Evolutionary conservation across 306 rosid species (phyloP), one percentile per base, ranked within the genome.

Genomic region (Pterocarpus santalinus): DNA sequence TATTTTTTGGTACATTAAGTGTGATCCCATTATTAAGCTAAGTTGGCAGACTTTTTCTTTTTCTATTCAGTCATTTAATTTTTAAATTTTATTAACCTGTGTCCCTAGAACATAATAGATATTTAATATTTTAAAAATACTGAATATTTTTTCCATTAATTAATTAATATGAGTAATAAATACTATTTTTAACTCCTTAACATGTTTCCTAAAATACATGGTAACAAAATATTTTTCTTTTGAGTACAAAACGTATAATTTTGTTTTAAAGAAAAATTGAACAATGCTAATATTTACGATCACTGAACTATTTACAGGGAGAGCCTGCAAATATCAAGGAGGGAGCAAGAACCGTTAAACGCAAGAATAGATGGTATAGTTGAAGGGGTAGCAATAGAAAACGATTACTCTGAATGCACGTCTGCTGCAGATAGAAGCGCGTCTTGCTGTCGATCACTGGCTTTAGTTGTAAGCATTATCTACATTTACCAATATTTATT

Each of bases 361-460:
- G 78, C 74, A 56, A 82, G 87, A 75, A 49, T 84, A 28, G 83
- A 22, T 0, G 28, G 28, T 22, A 13, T 75, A 14, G 85, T 71
- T 55, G 87, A 75, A 70, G 86, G 84, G 57, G 72, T 22, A 5
- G 43, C 72, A 56, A 52, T 35, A 28, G 81, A 78, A 62, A 84
- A 49, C 15, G 88, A 83, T 17, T 77, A 79, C 75, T 41, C 89
- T 11, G 73, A 85, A 67, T 91, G 97, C 86, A 80, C 90, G 2
- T 75, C 90, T 49, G 88, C 92, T 11, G 90, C 94, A 11, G 89
- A 90, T 76, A 85, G 93, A 81, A 86, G 87, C 57, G 93, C 89
- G 2, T 89, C 95, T 77, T 85, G 77, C 60, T 93, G 90, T 72
- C 90, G 95, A 87, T 88, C 94, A 36, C 80, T 95, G 61, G 97